These are phyloP conservation scores for Asterochloris erici DNA, from an alignment of 139 green algal species.

Conservation along the genomic window DNA sequence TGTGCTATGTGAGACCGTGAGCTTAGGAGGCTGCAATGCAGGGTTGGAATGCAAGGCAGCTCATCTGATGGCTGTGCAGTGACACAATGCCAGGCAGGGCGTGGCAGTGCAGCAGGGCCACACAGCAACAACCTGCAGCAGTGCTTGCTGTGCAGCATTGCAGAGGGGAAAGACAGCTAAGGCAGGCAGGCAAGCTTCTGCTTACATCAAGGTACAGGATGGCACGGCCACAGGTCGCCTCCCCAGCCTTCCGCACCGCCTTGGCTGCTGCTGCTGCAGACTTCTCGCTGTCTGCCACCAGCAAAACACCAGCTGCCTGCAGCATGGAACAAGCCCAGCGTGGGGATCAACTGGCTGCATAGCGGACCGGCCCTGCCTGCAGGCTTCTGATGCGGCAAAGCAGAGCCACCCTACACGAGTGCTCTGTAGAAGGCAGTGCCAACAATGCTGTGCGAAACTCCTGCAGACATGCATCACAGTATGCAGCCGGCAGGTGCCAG, in stretches of 20 bases:
- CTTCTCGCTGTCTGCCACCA: background rate
- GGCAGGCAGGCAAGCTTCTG: background rate
- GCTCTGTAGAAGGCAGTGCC: background rate
- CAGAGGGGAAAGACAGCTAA: background rate
- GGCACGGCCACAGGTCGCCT: conserved; percentile 8
- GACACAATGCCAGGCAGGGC: too few relatives aligned
- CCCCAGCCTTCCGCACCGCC: background rate
- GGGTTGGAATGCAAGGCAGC: too few relatives aligned
- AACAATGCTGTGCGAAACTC: background rate
- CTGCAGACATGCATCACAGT: background rate
- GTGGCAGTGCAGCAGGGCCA: too few relatives aligned
- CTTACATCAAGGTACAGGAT: conserved; percentile 10
- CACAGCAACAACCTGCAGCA: too few relatives aligned
- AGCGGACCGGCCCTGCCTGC: background rate
- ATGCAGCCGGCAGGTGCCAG: background rate
- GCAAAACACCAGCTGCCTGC: conserved; percentile 18
- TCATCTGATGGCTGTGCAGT: too few relatives aligned
- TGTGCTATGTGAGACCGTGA: too few relatives aligned
- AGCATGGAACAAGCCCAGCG: background rate
- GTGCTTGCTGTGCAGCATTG: too few relatives aligned
- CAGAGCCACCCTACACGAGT: background rate
- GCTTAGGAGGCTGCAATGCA: too few relatives aligned
- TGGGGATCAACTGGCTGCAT: background rate
- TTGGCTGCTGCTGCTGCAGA: background rate
- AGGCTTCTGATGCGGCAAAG: background rate